phyloP scores from a whole-genome alignment of 2,329 filamentous ascomycete species.

The Alternaria metachromatica region DNA sequence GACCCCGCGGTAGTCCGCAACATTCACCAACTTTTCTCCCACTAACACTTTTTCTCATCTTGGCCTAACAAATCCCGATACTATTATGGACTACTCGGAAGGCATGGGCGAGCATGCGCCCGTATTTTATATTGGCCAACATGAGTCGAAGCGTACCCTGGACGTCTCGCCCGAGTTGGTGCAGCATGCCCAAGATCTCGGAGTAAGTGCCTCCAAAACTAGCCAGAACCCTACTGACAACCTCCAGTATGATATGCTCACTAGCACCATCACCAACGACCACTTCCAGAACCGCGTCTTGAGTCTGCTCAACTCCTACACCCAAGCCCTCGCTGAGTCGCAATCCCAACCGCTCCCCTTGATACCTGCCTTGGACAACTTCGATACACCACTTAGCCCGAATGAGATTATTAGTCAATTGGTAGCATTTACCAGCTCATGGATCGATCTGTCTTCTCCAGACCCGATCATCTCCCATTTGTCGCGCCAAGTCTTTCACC shows the following conservation, averaged over 20 bases:
- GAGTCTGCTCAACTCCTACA: slow-evolving; percentile 64
- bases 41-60: background rate
- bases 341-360: slow-evolving; percentile 53
- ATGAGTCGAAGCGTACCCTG: slow-evolving; percentile 68
- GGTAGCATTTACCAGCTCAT: slow-evolving; percentile 81
- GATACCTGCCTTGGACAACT: slow-evolving; percentile 72
- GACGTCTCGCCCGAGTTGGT: slow-evolving; percentile 70
- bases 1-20: slow-evolving; percentile 19
- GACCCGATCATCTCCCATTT: slow-evolving; percentile 85
- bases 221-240: background rate
- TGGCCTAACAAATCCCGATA: background rate
- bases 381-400: slow-evolving; percentile 78
- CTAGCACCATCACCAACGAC: slow-evolving; percentile 76
- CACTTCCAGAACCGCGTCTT: slow-evolving; percentile 75
- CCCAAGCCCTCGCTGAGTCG: slow-evolving; percentile 55
- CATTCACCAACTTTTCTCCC: slow-evolving; percentile 12
- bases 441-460: slow-evolving; percentile 87
- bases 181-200: slow-evolving; percentile 70
- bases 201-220: slow-evolving; percentile 58
- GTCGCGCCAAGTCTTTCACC: slow-evolving; percentile 85
- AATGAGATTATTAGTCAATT: slow-evolving; percentile 73
- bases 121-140: slow-evolving; percentile 74
- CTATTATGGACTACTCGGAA: slow-evolving; percentile 39
- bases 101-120: slow-evolving; percentile 50
- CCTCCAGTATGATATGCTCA: slow-evolving; percentile 78